Base-by-base conservation (phyloP, 306 rosid species). In the Citrullus amarus region DNA sequence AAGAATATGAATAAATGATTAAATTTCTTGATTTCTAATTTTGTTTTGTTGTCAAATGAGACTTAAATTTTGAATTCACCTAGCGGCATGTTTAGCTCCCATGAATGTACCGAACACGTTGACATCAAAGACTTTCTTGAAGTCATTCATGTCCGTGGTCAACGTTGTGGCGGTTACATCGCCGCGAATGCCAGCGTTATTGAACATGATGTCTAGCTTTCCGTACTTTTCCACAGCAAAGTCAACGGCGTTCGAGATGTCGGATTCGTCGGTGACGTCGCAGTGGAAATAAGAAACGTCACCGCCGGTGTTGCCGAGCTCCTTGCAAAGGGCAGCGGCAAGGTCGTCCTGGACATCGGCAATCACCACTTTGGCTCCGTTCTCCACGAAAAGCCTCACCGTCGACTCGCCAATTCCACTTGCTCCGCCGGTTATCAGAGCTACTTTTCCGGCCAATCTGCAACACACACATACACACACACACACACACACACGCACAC, bases 381-480 rank as follows among this genome's bases (percentile, higher is more conserved):
- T 88, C 62, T 72, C 50, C 0, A 86, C 65, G 77, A 88, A 91
- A 58, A 89, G 82, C 60, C 86, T 77, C 30, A 84, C 86, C 0
- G 89, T 81, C 39, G 79, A 58, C 73, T 87, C 93, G 6, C 91
- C 90, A 0, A 91, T 84, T 43, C 96, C 91, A 10, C 88, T 82
- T 0, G 90, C 89, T 0, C 91, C 89, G 0, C 96, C 93, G 0
- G 96, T 91, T 28, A 91, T 72, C 11, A 91, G 0, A 0, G 90
- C 89, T 80, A 91, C 93, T 68, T 87, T 89, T 20, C 90, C 93
- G 43, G 87, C 91, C 48, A 88, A 87, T 85, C 88, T 87, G 88
- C 39, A 63, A 60, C 39, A 61, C 28, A 25, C 28, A 25, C 28
- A 25, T 1, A 25, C 28, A 25, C 28, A 25, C 28, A 25, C 28